Evolutionary conservation across 2,329 filamentous ascomycete genomes (phyloP).

Genomic region (Trichoderma aggressivum): DNA sequence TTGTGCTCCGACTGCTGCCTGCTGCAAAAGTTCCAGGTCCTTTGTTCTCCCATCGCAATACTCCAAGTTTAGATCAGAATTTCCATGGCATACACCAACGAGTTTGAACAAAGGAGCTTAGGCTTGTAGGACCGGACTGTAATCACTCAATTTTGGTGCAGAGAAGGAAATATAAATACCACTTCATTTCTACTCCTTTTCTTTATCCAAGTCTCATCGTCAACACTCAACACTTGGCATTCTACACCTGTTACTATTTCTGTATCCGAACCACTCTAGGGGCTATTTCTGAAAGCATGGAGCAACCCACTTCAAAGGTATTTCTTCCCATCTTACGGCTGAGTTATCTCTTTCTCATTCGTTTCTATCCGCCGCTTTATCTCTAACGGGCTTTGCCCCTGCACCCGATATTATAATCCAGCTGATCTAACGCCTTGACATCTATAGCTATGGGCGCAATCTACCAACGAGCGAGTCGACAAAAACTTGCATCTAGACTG

Average conservation of each 20-base stretch:
- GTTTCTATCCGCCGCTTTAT: not conserved
- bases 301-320: not conserved
- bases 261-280: not conserved
- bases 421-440: not conserved
- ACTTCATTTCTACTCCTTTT: not conserved
- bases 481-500: not conserved
- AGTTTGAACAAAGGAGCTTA: not conserved
- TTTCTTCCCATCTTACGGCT: not conserved
- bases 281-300: not conserved
- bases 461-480: not conserved
- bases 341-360: not conserved
- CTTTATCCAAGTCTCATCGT: not conserved
- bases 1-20: not conserved
- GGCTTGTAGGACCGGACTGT: not conserved
- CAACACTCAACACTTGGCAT: not conserved
- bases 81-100: not conserved
- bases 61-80: not conserved
- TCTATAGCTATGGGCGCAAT: not conserved
- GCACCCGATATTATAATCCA: not conserved
- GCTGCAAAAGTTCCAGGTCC: not conserved
- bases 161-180: not conserved
- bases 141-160: not conserved
- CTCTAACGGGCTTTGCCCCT: not conserved
- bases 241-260: not conserved
- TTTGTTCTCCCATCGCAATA: not conserved